Evolutionary conservation across 192 early-diverging fungal genomes (phyloP).

Genomic region (Podila epigama): DNA sequence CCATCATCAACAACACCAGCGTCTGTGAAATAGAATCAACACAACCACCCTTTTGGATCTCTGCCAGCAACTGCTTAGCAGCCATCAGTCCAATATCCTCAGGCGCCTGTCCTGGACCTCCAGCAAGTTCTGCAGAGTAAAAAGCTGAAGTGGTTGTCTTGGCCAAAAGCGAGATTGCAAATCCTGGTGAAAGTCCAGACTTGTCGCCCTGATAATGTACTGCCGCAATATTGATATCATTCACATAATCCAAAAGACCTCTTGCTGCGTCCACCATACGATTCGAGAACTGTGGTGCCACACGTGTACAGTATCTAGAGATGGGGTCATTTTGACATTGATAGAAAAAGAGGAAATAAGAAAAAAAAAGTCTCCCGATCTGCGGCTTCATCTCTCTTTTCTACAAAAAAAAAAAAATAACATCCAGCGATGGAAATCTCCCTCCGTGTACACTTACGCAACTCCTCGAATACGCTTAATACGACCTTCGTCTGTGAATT

Average conservation of each 20-base stretch:
- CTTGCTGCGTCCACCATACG: slow-evolving; percentile 90
- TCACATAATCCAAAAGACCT: slow-evolving; percentile 90
- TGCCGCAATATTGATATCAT: slow-evolving; percentile 97
- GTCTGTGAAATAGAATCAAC: slow-evolving; percentile 92
- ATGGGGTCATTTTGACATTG: background rate
- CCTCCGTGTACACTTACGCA: slow-evolving; percentile 68
- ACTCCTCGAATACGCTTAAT: slow-evolving; percentile 97
- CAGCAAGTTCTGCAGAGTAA: slow-evolving; percentile 87
- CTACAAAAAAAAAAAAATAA: no score
- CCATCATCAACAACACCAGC: slow-evolving; percentile 86
- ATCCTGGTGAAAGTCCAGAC: slow-evolving; percentile 91
- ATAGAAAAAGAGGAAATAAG: background rate
- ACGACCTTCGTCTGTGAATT: slow-evolving; percentile 83
- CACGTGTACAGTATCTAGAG: slow-evolving; percentile 72
- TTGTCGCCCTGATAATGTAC: slow-evolving; percentile 98
- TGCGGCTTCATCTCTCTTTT: no score
- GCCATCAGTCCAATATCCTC: slow-evolving; percentile 88
- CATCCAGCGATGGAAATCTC: no score
- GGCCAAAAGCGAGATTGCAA: slow-evolving; percentile 90
- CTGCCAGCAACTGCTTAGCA: slow-evolving; percentile 79
- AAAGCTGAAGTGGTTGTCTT: slow-evolving; percentile 88
- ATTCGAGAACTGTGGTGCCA: slow-evolving; percentile 95
- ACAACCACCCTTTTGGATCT: slow-evolving; percentile 89
- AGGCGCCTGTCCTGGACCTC: slow-evolving; percentile 79
- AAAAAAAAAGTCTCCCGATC: background rate